phyloP scores from a whole-genome alignment of 306 rosid genomes.

The Abrus pulchellus region DNA sequence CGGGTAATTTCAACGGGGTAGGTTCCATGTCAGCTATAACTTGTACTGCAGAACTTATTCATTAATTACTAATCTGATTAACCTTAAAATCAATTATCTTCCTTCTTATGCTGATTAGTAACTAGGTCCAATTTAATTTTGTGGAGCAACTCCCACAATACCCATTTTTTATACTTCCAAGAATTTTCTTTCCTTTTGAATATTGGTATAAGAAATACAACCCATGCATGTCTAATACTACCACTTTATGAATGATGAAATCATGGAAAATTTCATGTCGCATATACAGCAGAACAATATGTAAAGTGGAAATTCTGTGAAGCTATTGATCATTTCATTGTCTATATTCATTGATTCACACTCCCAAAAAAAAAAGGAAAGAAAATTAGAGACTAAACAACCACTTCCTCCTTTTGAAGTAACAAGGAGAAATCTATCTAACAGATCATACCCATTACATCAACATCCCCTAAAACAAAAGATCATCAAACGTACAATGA shows the following conservation, averaged over 20 bases:
- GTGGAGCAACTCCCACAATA: no score
- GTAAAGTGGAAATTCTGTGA: slow-evolving; percentile 41
- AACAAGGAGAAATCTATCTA: slow-evolving; percentile 46
- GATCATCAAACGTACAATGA: slow-evolving; percentile 58
- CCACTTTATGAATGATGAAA: slow-evolving; percentile 10
- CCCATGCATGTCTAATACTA: slow-evolving; percentile 37
- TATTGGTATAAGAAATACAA: slow-evolving; percentile 1
- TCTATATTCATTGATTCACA: slow-evolving; percentile 61
- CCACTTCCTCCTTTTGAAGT: slow-evolving; percentile 47
- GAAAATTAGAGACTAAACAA: slow-evolving; percentile 50
- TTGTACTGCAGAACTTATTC: not conserved
- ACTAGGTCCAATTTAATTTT: not conserved
- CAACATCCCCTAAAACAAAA: slow-evolving; percentile 49
- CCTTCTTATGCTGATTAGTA: not conserved
- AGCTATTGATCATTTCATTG: slow-evolving; percentile 54
- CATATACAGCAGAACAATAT: not conserved
- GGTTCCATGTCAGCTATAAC: slow-evolving; percentile 39
- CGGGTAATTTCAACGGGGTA: slow-evolving; percentile 38
- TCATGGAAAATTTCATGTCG: slow-evolving; percentile 26
- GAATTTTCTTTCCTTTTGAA: not conserved
- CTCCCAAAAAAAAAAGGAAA: slow-evolving; percentile 25
- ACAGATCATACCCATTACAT: slow-evolving; percentile 47
- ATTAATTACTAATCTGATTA: slow-evolving; percentile 6
- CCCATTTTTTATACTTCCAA: no score
- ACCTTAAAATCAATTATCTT: slow-evolving; percentile 8